Conservation (phyloP, 2,329 filamentous ascomycete genomes). For the Coleophoma eucalyptorum region DNA sequence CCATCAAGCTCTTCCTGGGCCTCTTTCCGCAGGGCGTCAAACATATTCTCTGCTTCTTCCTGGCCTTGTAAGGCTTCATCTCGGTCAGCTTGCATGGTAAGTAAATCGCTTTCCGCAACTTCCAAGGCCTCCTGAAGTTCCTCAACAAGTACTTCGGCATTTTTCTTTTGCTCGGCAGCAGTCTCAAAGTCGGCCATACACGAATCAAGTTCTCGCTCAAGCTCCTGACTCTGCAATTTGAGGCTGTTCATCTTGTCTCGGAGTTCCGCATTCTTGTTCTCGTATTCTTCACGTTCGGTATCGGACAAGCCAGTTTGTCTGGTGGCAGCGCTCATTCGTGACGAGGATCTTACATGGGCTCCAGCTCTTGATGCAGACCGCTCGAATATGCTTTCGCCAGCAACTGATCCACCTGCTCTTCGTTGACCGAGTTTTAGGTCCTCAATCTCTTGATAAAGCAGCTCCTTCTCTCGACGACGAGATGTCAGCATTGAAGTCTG, state of each 20-base stretch:
- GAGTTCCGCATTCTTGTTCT: slow-evolving; percentile 77
- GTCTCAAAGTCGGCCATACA: slow-evolving; percentile 77
- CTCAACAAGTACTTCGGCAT: slow-evolving; percentile 53
- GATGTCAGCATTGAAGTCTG: slow-evolving; percentile 98
- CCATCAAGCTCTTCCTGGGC: slow-evolving; percentile 64
- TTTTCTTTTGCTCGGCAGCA: slow-evolving; percentile 58
- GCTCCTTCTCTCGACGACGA: slow-evolving; percentile 89
- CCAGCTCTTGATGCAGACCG: slow-evolving; percentile 81
- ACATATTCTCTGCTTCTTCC: slow-evolving; percentile 52
- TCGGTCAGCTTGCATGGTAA: slow-evolving; percentile 75
- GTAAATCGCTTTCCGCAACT: slow-evolving; percentile 73
- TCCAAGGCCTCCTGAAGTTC: slow-evolving; percentile 80
- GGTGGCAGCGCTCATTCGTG: slow-evolving; percentile 52
- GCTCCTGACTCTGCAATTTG: slow-evolving; percentile 84
- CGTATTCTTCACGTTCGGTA: slow-evolving; percentile 78
- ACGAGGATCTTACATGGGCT: slow-evolving; percentile 63
- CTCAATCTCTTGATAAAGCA: slow-evolving; percentile 94
- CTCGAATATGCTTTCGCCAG: slow-evolving; percentile 88
- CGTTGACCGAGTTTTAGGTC: slow-evolving; percentile 87
- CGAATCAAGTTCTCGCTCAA: slow-evolving; percentile 77
- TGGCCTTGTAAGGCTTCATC: slow-evolving; percentile 76
- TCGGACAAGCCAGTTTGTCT: slow-evolving; percentile 53
- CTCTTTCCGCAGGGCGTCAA: slow-evolving; percentile 56
- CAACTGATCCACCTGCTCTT: slow-evolving; percentile 60
- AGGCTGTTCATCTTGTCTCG: slow-evolving; percentile 84